A percentile compares a stretch with the other conserved stretches of the same genome.
Conservation (phyloP, 352 stramenopile species). For the Globisporangium mamillatum region DNA sequence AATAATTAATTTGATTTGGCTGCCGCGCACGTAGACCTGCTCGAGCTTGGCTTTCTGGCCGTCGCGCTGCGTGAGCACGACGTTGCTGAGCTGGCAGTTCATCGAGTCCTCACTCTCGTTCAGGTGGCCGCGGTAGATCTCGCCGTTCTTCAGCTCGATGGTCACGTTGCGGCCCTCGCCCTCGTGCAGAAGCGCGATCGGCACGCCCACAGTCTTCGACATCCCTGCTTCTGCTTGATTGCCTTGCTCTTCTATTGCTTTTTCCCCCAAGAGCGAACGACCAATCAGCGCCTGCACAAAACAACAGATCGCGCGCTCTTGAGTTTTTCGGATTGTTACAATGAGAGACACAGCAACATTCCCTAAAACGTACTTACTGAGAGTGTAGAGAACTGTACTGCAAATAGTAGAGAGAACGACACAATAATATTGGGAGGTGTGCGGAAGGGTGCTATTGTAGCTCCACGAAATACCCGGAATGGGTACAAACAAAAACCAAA, state of each 20-base stretch:
- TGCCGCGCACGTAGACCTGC: slow-evolving; percentile 94
- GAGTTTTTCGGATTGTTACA: not conserved
- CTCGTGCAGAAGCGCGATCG: slow-evolving; percentile 85
- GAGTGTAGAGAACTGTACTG: not conserved
- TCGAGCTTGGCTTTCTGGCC: slow-evolving; percentile 81
- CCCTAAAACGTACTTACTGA: not conserved
- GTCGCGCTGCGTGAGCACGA: slow-evolving; percentile 84
- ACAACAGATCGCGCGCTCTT: not conserved
- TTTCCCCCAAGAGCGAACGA: not conserved
- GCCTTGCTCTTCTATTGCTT: not conserved
- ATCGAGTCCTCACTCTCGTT: slow-evolving; percentile 93
- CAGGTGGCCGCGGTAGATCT: slow-evolving; percentile 85
- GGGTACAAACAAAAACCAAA: not conserved
- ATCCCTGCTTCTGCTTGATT: slow-evolving; percentile 22
- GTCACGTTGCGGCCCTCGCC: slow-evolving; percentile 83
- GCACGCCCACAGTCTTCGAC: slow-evolving; percentile 78
- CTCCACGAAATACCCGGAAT: not conserved
- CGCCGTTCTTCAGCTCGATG: slow-evolving; percentile 87
- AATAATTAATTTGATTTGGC: slow-evolving; percentile 96
- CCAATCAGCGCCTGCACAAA: not conserved
- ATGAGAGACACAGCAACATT: not conserved
- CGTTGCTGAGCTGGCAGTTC: slow-evolving; percentile 96
- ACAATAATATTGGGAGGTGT: not conserved
- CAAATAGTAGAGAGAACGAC: not conserved
- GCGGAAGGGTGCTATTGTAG: not conserved